A percentile compares a stretch with the other conserved stretches of the same genome.
Conservation (phyloP, 2,329 filamentous ascomycete species). For the Teratosphaeria destructans region DNA sequence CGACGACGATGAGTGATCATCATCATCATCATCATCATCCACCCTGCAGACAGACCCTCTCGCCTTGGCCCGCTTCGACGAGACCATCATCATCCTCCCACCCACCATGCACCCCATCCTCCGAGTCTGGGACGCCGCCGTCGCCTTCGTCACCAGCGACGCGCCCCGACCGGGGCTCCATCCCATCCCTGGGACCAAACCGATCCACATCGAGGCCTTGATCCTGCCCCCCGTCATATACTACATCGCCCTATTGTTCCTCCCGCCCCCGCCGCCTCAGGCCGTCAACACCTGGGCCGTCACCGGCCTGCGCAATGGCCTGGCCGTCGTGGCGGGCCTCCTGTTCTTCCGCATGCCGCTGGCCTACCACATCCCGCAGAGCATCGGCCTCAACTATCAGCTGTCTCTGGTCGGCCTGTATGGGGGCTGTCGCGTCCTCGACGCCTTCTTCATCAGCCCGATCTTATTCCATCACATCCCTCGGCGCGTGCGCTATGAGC, state of each 20-base stretch:
- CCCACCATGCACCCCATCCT: background rate
- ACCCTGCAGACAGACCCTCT: background rate
- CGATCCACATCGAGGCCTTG: slow-evolving; percentile 30
- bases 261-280: slow-evolving; percentile 31
- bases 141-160: slow-evolving; percentile 13
- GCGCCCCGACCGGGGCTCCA: slow-evolving; percentile 29
- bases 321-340: slow-evolving; percentile 28
- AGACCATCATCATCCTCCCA: too few relatives aligned
- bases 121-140: background rate
- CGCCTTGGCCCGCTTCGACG: background rate
- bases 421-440: slow-evolving; percentile 31
- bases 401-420: slow-evolving; percentile 35
- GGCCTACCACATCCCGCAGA: slow-evolving; percentile 33
- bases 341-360: slow-evolving; percentile 35
- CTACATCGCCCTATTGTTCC: slow-evolving; percentile 32
- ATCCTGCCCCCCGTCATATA: slow-evolving; percentile 33
- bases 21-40: background rate
- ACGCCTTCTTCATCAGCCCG: slow-evolving; percentile 35
- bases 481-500: slow-evolving; percentile 32
- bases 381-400: slow-evolving; percentile 36
- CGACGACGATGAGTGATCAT: too few relatives aligned
- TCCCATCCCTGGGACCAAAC: slow-evolving; percentile 31
- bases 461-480: slow-evolving; percentile 32
- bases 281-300: slow-evolving; percentile 21
- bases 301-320: slow-evolving; percentile 26